phyloP scores from a whole-genome alignment of 2,329 filamentous ascomycete genomes.

The Cyphellophora attinorum region DNA sequence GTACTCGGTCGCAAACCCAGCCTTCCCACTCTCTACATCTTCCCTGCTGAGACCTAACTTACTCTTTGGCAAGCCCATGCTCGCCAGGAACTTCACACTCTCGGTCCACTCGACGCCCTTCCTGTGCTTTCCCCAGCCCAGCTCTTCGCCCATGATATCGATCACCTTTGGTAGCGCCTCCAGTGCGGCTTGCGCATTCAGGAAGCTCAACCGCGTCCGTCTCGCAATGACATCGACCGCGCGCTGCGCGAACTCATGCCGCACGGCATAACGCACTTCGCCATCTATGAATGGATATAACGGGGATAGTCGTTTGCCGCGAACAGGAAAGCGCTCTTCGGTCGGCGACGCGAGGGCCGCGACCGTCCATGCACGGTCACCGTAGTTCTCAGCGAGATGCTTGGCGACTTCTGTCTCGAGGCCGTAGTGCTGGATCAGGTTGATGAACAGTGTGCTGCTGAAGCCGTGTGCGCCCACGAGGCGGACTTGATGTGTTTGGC shows the following conservation, averaged over 20 bases:
- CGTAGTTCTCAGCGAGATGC: slow-evolving; percentile 79
- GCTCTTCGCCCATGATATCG: slow-evolving; percentile 78
- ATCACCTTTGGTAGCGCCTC: slow-evolving; percentile 78
- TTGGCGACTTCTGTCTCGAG: slow-evolving; percentile 86
- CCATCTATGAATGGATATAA: slow-evolving; percentile 89
- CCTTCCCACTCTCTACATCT: slow-evolving; percentile 49
- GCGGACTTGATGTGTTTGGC: slow-evolving; percentile 75
- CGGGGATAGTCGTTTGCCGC: slow-evolving; percentile 67
- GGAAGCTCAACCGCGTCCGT: slow-evolving; percentile 74
- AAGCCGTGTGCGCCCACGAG: slow-evolving; percentile 78
- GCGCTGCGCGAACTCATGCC: slow-evolving; percentile 85
- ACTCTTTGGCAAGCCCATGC: slow-evolving; percentile 52
- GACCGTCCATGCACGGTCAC: slow-evolving; percentile 86
- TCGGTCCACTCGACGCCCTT: slow-evolving; percentile 77
- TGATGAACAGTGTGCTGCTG: slow-evolving; percentile 88
- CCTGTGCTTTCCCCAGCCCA: slow-evolving; percentile 64
- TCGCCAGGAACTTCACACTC: slow-evolving; percentile 47
- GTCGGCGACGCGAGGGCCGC: slow-evolving; percentile 71
- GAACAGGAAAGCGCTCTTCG: slow-evolving; percentile 68
- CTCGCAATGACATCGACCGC: slow-evolving; percentile 81
- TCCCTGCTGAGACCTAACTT: slow-evolving; percentile 46
- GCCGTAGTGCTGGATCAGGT: slow-evolving; percentile 86
- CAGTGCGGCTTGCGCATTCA: slow-evolving; percentile 83
- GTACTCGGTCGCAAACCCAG: slow-evolving; percentile 32
- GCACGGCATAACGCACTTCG: slow-evolving; percentile 78